A percentile compares a stretch with the other conserved stretches of the same genome.
Evolutionary conservation across 202 grass and related monocot genomes (phyloP).

Genomic region (Zizania palustris): DNA sequence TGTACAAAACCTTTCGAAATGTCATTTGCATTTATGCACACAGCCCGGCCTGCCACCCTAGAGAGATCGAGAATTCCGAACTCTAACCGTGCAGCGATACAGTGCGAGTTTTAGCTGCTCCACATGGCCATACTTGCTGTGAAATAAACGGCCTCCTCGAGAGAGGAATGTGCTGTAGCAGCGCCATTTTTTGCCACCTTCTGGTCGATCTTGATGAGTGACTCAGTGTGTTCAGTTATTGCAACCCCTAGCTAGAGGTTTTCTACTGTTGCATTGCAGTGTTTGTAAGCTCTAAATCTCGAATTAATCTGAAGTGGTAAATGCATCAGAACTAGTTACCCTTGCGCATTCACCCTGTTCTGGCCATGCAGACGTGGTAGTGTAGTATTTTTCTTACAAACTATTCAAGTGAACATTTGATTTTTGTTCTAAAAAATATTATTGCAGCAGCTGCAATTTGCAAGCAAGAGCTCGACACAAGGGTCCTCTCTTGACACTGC

Average conservation of each 20-base stretch:
- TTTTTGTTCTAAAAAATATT: not conserved
- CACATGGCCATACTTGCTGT: conserved; percentile 51
- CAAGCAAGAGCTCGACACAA: conserved; percentile 26
- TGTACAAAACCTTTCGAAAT: conserved; percentile 29
- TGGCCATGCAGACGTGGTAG: not conserved
- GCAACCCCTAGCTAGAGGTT: conserved; percentile 12
- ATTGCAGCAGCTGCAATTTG: not conserved
- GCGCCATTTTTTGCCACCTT: no score
- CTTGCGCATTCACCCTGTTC: not conserved
- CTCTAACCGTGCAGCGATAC: conserved; percentile 29
- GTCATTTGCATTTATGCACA: conserved; percentile 32
- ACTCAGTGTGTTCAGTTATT: conserved; percentile 28
- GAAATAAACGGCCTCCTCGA: conserved; percentile 29
- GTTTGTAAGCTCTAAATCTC: not conserved
- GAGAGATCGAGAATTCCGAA: conserved; percentile 57
- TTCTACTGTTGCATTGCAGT: conserved; percentile 34
- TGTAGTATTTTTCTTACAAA: not conserved
- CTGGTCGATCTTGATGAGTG: no score
- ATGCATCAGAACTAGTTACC: not conserved
- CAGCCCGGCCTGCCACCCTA: not conserved
- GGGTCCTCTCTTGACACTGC: conserved; percentile 51
- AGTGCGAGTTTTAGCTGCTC: conserved; percentile 39
- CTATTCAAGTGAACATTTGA: not conserved
- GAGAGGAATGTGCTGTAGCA: conserved; percentile 34
- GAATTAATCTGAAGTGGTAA: not conserved